phyloP scores from a whole-genome alignment of 768 basidiomycete genomes.

The Boletus tomentosulus region DNA sequence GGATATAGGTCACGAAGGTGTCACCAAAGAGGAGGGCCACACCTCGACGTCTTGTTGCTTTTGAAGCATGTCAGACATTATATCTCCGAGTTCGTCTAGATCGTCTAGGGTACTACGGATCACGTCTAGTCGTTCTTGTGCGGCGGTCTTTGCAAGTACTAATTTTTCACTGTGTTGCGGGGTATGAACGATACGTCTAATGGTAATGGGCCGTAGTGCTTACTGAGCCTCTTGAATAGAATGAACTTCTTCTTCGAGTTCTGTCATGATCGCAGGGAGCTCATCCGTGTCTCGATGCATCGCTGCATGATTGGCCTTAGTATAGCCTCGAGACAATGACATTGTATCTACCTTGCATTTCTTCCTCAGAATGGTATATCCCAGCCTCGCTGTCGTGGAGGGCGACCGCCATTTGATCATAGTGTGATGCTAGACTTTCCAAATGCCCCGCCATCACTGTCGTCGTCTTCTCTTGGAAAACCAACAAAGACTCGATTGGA shows the following conservation, averaged over 20 bases:
- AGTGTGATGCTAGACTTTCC: constrained; percentile 70
- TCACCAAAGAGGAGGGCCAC: constrained; percentile 3
- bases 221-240: constrained; percentile 57
- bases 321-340: not conserved
- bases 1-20: not conserved
- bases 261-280: constrained; percentile 67
- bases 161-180: constrained; percentile 47
- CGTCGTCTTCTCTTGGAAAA: constrained; percentile 50
- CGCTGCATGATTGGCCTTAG: constrained; percentile 36
- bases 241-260: constrained; percentile 57
- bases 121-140: constrained; percentile 46
- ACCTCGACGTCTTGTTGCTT: constrained; percentile 71
- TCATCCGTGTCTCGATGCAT: constrained; percentile 83
- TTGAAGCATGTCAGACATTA: constrained; percentile 74
- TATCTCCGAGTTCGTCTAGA: constrained; percentile 73
- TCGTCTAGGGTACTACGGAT: constrained; percentile 53
- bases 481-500: constrained; percentile 42
- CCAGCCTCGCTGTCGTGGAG: constrained; percentile 67
- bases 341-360: constrained; percentile 51
- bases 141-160: constrained; percentile 37
- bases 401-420: constrained; percentile 70
- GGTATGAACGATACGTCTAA: constrained; percentile 1
- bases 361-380: constrained; percentile 61
- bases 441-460: constrained; percentile 69
- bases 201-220: constrained; percentile 19